A percentile compares a stretch with the other conserved stretches of the same genome.
Conservation (phyloP, 768 basidiomycete genomes). For the Pilatotrama ljubarskyi region DNA sequence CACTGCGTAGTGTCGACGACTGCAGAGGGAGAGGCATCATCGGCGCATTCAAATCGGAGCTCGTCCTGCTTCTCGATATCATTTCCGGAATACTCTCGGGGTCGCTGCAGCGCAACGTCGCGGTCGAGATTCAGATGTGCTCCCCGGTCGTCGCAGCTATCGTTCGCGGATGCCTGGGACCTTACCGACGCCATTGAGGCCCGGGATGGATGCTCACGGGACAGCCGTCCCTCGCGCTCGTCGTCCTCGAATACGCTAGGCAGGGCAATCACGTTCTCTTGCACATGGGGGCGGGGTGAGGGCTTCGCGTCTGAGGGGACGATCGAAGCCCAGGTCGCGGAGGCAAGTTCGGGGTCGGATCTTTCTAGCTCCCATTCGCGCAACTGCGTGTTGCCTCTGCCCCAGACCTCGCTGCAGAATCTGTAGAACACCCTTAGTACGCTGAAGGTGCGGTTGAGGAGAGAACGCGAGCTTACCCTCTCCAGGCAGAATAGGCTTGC, state of each 20-base stretch:
- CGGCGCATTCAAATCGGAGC: no score
- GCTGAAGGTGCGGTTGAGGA: no score
- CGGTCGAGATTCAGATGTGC: not conserved
- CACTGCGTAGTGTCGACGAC: no score
- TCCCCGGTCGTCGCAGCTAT: not conserved
- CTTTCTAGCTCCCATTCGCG: slow-evolving; percentile 42
- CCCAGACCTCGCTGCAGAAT: slow-evolving; percentile 39
- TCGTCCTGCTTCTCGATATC: no score
- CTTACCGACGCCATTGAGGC: not conserved
- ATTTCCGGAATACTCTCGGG: no score
- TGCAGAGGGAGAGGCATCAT: no score
- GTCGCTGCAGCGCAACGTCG: no score
- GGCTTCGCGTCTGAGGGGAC: no score
- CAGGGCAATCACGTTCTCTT: not conserved
- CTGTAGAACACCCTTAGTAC: slow-evolving; percentile 20
- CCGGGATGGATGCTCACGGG: not conserved
- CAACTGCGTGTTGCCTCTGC: slow-evolving; percentile 37
- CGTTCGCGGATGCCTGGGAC: not conserved
- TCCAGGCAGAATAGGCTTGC: slow-evolving; percentile 37
- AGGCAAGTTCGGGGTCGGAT: slow-evolving; percentile 31
- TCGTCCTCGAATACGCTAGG: not conserved
- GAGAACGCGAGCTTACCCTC: slow-evolving; percentile 30
- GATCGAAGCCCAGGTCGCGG: not conserved
- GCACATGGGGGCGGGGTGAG: not conserved
- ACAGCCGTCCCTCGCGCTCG: not conserved